These are phyloP conservation scores for Rachicladosporium sp. DNA, from an alignment of 2,329 filamentous ascomycete species.

Conservation along the genomic window DNA sequence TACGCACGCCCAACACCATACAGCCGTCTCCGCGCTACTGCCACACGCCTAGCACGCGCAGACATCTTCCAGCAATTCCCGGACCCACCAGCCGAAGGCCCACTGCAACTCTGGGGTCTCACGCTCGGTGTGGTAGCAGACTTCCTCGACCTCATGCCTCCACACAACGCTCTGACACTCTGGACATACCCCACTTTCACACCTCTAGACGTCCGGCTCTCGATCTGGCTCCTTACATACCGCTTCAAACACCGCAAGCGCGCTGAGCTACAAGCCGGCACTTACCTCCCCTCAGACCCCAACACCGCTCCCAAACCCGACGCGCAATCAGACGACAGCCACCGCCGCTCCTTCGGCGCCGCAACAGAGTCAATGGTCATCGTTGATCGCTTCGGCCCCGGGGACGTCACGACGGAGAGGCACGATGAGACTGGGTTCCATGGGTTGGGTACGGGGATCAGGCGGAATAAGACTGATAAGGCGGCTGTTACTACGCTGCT, in stretches of 20 bases:
- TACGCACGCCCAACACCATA: slow-evolving; percentile 9
- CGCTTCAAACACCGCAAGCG: slow-evolving; percentile 42
- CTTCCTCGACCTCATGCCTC: slow-evolving; percentile 55
- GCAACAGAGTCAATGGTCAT: slow-evolving; percentile 8
- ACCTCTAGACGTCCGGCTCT: slow-evolving; percentile 45
- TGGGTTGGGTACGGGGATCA: slow-evolving; percentile 31
- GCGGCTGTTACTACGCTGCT: slow-evolving; percentile 37
- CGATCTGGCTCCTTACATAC: slow-evolving; percentile 49
- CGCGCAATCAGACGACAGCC: slow-evolving; percentile 1
- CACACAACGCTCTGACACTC: slow-evolving; percentile 46
- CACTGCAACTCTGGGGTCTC: slow-evolving; percentile 55
- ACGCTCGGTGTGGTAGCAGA: slow-evolving; percentile 56
- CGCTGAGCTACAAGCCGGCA: slow-evolving; percentile 21
- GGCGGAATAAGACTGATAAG: slow-evolving; percentile 23
- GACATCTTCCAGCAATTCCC: slow-evolving; percentile 20
- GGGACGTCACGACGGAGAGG: slow-evolving; percentile 12
- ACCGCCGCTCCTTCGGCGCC: slow-evolving; percentile 4
- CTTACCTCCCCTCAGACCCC: slow-evolving; percentile 8
- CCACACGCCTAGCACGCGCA: slow-evolving; percentile 10
- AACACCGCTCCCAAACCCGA: neutral
- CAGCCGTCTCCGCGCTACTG: slow-evolving; percentile 8
- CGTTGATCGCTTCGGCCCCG: neutral
- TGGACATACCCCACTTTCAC: slow-evolving; percentile 62
- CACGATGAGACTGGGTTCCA: slow-evolving; percentile 34
- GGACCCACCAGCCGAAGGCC: slow-evolving; percentile 26